Evolutionary conservation across 2,329 filamentous ascomycete species (phyloP).

Genomic region (Ramularia collo-cygni): DNA sequence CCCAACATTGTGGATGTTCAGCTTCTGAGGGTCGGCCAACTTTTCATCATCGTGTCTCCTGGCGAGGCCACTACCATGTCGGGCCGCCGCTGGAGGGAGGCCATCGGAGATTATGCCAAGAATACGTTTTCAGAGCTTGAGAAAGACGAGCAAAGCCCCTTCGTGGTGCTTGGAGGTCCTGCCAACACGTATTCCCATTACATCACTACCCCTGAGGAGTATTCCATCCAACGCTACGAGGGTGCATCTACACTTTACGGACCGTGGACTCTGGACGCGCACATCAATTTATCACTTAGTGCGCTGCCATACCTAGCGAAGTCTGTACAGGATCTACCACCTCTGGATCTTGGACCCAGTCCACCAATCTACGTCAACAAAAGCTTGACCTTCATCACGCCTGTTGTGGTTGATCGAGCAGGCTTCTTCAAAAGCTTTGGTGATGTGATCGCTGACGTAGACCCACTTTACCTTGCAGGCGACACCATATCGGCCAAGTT

Average conservation of each 20-base stretch:
- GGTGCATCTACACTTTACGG: slow-evolving; percentile 90
- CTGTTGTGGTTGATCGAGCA: slow-evolving; percentile 66
- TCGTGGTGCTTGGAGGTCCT: slow-evolving; percentile 81
- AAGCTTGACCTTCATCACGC: slow-evolving; percentile 74
- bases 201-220: slow-evolving; percentile 72
- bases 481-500: slow-evolving; percentile 61
- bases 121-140: slow-evolving; percentile 14
- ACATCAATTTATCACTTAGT: slow-evolving; percentile 76
- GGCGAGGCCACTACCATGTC: slow-evolving; percentile 92
- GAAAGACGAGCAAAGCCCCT: slow-evolving; percentile 48
- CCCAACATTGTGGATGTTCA: slow-evolving; percentile 91
- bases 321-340: slow-evolving; percentile 29
- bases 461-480: slow-evolving; percentile 50
- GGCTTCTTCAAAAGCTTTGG: slow-evolving; percentile 65
- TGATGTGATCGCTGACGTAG: slow-evolving; percentile 50
- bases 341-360: slow-evolving; percentile 43
- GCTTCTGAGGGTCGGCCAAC: slow-evolving; percentile 71
- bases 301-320: slow-evolving; percentile 61
- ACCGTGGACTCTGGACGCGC: slow-evolving; percentile 72
- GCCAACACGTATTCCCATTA: slow-evolving; percentile 89
- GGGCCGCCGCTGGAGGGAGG: slow-evolving; percentile 75
- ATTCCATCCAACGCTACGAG: slow-evolving; percentile 80
- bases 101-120: slow-evolving; percentile 51
- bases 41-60: slow-evolving; percentile 76
- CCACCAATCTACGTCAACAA: slow-evolving; percentile 72